Percentiles rank a stretch among this genome's conserved stretches.
Evolutionary conservation across 257 asterid species (phyloP).

Genomic region (Solanum sparsipilum): DNA sequence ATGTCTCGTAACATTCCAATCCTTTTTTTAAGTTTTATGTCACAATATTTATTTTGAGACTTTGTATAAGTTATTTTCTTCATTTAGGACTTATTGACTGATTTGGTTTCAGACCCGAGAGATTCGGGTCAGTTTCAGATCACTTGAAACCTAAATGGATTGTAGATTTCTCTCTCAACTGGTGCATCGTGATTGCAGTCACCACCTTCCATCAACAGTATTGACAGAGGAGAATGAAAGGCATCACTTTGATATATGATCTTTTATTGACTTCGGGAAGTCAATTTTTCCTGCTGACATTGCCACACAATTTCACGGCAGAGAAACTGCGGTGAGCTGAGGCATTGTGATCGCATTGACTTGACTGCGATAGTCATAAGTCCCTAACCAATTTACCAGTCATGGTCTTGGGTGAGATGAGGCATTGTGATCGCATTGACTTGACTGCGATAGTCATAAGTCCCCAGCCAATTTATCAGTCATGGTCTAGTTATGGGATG

Average conservation of each 20-base stretch:
- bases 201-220: neutral
- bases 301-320: neutral
- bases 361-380: neutral
- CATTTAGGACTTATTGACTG: neutral
- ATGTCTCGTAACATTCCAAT: neutral
- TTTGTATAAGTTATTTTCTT: neutral
- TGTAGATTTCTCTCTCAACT: neutral
- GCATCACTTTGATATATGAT: neutral
- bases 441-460: too few species aligned
- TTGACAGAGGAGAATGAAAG: neutral
- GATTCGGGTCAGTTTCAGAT: neutral
- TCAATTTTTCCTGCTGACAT: neutral
- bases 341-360: neutral
- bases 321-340: neutral
- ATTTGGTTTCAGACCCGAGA: neutral
- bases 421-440: too few species aligned
- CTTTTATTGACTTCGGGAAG: neutral
- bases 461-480: too few species aligned
- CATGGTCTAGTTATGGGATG: neutral
- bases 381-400: neutral
- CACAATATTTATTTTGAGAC: neutral
- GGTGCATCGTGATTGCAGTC: neutral
- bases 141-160: neutral
- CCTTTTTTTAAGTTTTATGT: neutral
- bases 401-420: neutral